Conservation (phyloP, 2,329 filamentous ascomycete species). For the Tolypocladium inflatum region DNA sequence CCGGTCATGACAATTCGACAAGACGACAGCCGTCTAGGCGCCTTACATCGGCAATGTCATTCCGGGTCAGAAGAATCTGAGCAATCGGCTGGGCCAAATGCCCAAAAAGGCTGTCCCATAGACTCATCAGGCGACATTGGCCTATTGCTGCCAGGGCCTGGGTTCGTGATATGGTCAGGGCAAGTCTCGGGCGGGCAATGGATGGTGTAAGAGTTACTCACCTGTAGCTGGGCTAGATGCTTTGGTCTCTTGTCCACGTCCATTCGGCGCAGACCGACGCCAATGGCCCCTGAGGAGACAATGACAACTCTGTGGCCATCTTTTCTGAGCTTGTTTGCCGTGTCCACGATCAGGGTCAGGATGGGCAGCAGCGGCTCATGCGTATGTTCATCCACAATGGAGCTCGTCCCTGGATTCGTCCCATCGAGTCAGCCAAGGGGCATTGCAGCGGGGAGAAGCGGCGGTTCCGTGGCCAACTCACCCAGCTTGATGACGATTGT, state of each 20-base stretch:
- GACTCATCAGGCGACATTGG: constrained; percentile 86
- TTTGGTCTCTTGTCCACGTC: constrained; percentile 80
- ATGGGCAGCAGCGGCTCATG: constrained; percentile 90
- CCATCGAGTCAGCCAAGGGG: background rate
- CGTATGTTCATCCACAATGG: constrained; percentile 94
- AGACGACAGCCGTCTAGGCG: background rate
- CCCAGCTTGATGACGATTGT: constrained; percentile 78
- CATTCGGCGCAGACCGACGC: constrained; percentile 85
- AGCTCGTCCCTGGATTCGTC: constrained; percentile 68
- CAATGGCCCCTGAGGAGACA: constrained; percentile 94
- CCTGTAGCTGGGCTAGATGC: constrained; percentile 80
- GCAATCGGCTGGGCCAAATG: constrained; percentile 86
- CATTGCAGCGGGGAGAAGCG: background rate
- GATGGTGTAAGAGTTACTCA: constrained; percentile 17
- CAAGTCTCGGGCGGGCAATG: background rate
- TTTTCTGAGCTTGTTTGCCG: constrained; percentile 74
- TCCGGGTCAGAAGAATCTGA: constrained; percentile 87
- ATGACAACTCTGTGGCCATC: constrained; percentile 93
- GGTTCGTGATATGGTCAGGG: background rate
- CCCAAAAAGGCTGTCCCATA: constrained; percentile 89
- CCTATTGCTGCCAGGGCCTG: constrained; percentile 89
- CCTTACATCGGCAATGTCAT: constrained; percentile 87
- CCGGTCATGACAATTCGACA: background rate
- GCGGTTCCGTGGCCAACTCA: constrained; percentile 29
- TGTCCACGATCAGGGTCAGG: constrained; percentile 87